Evolutionary conservation across 345 rosid species (phyloP), one percentile per base, ranked within the genome.

Genomic region (Rhizophora mangle): DNA sequence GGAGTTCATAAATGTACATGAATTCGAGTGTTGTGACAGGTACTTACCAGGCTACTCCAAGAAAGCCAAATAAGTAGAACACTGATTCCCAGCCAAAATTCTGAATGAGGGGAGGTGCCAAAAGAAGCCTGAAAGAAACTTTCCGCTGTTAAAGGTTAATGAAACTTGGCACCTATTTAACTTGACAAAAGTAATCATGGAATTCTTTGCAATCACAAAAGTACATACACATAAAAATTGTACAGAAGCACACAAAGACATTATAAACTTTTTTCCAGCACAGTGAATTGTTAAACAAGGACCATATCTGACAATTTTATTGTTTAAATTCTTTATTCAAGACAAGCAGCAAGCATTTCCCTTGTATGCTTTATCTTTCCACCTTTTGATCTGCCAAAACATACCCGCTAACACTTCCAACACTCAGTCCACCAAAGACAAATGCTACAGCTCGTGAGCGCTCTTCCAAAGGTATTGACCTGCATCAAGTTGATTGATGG

Each of bases 361-460:
- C 32, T 64, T 15, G 22, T 56, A 10, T 56, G 22, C 30, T 56
- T 56, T 11, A 24, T 56, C 15, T 15, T 27, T 9, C 10, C 22
- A 56, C 26, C 13, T 56, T 9, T 56, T 56, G 5, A 21, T 10
- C 60, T 22, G 18, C 31, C 13, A 26, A 67, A 79, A 59, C 85
- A 74, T 94, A 94, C 98, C 98, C 97, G 24, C 80, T 5, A 66
- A 94, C 96, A 78, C 97, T 94, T 82, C 97, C 97, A 37, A 91
- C 84, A 72, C 97, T 91, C 49, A 91, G 74, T 79, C 98, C 96
- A 74, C 98, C 91, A 69, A 91, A 94, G 58, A 91, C 96, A 76
- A 94, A 88, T 71, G 91, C 89, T 34, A 94, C 97, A 21, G 97
- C 97, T 59, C 97, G 83, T 70, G 98, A 91, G 61, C 96, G 96